Evolutionary conservation across 2,329 filamentous ascomycete species (phyloP).

Genomic region (Fusarium dimerum): DNA sequence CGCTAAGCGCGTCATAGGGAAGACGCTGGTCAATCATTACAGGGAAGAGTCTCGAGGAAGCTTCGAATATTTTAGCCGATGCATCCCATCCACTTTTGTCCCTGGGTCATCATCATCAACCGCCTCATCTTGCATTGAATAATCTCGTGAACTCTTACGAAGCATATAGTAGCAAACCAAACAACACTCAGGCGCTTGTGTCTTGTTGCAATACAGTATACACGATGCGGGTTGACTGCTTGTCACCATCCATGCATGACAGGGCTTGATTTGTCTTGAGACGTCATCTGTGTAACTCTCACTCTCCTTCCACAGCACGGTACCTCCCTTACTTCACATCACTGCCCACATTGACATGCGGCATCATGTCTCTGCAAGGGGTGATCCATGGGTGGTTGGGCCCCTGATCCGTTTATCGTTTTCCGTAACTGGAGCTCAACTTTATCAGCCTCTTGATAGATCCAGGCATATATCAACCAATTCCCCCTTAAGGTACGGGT

Average conservation of each 20-base stretch:
- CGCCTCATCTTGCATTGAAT: not conserved
- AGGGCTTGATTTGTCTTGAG: not conserved
- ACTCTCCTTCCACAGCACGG: too few relatives aligned
- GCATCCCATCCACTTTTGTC: not conserved
- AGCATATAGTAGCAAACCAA: not conserved
- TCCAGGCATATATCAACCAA: not conserved
- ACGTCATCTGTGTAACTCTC: too few relatives aligned
- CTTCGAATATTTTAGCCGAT: not conserved
- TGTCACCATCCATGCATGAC: not conserved
- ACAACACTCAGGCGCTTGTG: not conserved
- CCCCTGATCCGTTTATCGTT: not conserved
- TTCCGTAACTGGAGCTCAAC: not conserved
- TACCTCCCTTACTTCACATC: not conserved
- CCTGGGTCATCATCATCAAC: not conserved
- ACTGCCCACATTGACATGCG: not conserved
- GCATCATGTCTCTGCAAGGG: not conserved
- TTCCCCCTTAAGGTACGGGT: not conserved
- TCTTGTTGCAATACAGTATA: not conserved
- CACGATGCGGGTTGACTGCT: not conserved
- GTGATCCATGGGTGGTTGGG: not conserved
- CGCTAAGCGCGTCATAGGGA: too few relatives aligned
- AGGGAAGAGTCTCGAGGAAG: too few relatives aligned
- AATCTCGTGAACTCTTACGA: not conserved
- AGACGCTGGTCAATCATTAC: too few relatives aligned
- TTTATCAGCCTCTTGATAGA: not conserved